Evolutionary conservation across 2,329 filamentous ascomycete species (phyloP), one percentile per base, ranked within the genome.

Genomic region (Didymella lethalis): DNA sequence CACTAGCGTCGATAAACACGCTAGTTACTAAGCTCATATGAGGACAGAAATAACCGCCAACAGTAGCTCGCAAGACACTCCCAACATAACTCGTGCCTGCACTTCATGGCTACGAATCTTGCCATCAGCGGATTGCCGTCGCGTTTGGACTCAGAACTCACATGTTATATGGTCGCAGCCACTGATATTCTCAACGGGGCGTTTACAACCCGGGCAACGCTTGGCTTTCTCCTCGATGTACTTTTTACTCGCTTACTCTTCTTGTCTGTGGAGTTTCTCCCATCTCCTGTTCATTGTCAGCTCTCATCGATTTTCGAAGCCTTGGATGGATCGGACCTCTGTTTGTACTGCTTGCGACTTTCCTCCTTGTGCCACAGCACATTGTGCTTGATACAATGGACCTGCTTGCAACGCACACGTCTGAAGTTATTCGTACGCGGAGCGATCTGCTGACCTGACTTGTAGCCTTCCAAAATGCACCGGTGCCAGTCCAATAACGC

Each of bases 381-480:
- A 26, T 71, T 65, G 57, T 79, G 77, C 7, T 61, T 59, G 2
- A 77, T 55, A 55, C 79, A 81, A 48, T 78, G 72, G 29, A 67
- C 66, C 50, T 69, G 74, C 38, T 67, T 64, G 66, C 79, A 81
- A 2, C 51, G 43, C 3, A 63, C 61, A 58, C 79, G 81, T 5
- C 68, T 56, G 67, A 81, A 80, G 18, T 80, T 81, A 0, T 82
- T 78, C 3, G 78, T 74, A 1, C 78, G 74, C 1, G 65, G 66
- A 1, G 64, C 74, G 46, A 86, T 84, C 2, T 85, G 75, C 62
- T 87, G 84, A 0, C 85, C 85, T 0, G 78, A 80, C 8, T 75
- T 78, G 64, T 86, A 88, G 2, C 74, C 76, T 0, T 82, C 73
- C 7, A 60, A 56, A 1, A 84, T 78, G 63, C 85, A 88, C 81